Evolutionary conservation across 768 basidiomycete species (phyloP).

Genomic region (Guyanaporus albipodus): DNA sequence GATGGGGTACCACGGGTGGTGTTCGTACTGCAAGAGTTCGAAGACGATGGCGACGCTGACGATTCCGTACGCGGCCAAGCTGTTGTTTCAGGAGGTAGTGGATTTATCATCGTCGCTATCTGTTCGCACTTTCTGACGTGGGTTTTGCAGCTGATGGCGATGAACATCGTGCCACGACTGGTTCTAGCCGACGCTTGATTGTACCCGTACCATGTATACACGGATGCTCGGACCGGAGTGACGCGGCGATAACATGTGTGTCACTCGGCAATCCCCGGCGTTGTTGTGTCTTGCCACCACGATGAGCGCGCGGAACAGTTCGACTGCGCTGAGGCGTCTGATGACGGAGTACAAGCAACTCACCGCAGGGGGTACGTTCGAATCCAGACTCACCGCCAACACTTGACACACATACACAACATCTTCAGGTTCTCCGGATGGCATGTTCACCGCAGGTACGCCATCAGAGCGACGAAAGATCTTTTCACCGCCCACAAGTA

Average conservation of each 20-base stretch:
- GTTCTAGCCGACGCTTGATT: conserved; percentile 76
- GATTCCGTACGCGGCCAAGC: conserved; percentile 94
- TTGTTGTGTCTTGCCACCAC: conserved; percentile 5
- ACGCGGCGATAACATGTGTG: too few relatives aligned
- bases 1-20: conserved; percentile 95
- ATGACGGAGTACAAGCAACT: conserved; percentile 94
- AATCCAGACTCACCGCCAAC: neutral
- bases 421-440: conserved; percentile 68
- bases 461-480: too few relatives aligned
- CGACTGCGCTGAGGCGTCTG: conserved; percentile 77
- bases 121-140: neutral
- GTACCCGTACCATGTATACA: too few relatives aligned
- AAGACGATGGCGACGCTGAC: conserved; percentile 95
- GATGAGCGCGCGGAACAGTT: conserved; percentile 54
- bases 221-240: too few relatives aligned
- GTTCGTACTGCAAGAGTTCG: conserved; percentile 96
- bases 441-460: conserved; percentile 91
- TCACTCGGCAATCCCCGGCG: too few relatives aligned
- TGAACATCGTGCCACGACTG: conserved; percentile 92
- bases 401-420: neutral
- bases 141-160: conserved; percentile 76
- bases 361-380: conserved; percentile 61
- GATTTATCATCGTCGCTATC: too few relatives aligned
- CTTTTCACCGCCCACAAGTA: too few relatives aligned
- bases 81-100: conserved; percentile 87